These are phyloP conservation scores for Colletotrichum sp. DNA, from an alignment of 2,329 filamentous ascomycete species.

Conservation along the genomic window DNA sequence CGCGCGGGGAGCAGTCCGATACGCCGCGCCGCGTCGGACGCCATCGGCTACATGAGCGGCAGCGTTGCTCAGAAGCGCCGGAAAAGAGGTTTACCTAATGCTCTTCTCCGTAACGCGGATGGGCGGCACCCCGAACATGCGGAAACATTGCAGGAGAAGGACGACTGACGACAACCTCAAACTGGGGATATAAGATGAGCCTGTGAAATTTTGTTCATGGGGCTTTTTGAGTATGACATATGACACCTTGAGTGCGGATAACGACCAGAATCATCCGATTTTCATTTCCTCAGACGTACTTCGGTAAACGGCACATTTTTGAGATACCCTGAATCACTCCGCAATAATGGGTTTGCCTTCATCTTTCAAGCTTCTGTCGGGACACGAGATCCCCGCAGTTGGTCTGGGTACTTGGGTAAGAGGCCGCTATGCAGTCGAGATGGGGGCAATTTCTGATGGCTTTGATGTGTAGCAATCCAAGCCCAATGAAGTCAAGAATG, in stretches of 20 bases:
- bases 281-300: neutral
- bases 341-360: conserved; percentile 27
- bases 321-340: neutral
- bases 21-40: neutral
- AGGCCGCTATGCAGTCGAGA: neutral
- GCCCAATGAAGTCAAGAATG: conserved; percentile 46
- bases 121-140: neutral
- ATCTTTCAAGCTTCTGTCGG: conserved; percentile 34
- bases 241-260: neutral
- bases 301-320: neutral
- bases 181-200: conserved; percentile 6
- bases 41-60: neutral
- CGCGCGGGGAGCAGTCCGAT: conserved; percentile 13
- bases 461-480: conserved; percentile 45
- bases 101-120: neutral
- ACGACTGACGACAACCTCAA: conserved; percentile 11
- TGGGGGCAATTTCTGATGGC: neutral
- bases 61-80: neutral
- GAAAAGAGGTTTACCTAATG: conserved; percentile 15
- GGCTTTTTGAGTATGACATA: neutral
- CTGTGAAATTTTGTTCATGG: neutral
- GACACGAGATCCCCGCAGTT: conserved; percentile 35
- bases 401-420: conserved; percentile 38
- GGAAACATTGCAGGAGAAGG: conserved; percentile 3
- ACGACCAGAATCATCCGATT: neutral